phyloP scores from a whole-genome alignment of 495 filamentous ascomycete species.

The Aspergillus homomorphus region DNA sequence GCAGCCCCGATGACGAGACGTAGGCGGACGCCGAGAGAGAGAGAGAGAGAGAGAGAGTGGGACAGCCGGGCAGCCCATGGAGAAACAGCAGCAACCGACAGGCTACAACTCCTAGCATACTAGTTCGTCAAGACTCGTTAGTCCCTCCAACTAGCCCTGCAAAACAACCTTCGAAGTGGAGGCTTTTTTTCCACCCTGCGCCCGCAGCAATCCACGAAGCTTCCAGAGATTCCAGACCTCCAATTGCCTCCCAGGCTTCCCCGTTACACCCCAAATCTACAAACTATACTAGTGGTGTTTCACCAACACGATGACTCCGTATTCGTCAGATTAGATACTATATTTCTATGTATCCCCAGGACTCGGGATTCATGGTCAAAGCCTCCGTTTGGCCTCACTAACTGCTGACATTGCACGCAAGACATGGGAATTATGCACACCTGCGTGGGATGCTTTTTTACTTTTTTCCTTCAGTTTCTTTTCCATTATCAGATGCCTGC shows the following conservation, averaged over 20 bases:
- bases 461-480: neutral
- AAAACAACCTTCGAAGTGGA: neutral
- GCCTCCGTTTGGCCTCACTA: neutral
- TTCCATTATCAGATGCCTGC: conserved; percentile 15
- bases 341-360: neutral
- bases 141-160: neutral
- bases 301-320: neutral
- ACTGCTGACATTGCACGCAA: neutral
- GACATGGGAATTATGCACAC: neutral
- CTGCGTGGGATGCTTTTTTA: neutral
- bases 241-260: neutral
- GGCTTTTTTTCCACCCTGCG: neutral
- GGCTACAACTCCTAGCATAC: neutral
- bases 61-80: neutral
- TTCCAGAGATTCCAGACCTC: conserved; percentile 7
- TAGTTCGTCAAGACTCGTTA: neutral
- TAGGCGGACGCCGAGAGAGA: conserved; percentile 1
- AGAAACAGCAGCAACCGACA: neutral
- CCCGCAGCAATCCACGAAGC: neutral
- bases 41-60: neutral
- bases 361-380: neutral
- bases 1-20: conserved; percentile 8
- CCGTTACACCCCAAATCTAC: neutral
- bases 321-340: neutral
- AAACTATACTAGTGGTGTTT: neutral